Conservation (phyloP, 805 yeast genomes). For the Metschnikowia hibisci region DNA sequence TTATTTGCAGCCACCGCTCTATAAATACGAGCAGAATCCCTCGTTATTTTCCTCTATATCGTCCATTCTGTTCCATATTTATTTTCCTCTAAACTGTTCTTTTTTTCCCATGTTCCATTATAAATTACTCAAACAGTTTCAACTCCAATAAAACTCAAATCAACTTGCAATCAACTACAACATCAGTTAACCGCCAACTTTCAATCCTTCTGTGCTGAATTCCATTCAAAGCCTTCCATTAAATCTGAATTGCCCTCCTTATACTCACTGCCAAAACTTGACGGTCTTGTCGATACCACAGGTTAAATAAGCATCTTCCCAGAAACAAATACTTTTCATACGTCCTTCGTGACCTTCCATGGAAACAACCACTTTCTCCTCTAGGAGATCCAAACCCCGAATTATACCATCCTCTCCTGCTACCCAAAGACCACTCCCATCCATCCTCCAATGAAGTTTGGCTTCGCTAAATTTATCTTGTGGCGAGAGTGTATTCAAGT, state of each 20-base stretch:
- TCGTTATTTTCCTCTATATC: background rate
- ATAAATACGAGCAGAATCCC: background rate
- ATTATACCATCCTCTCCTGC: constrained; percentile 65
- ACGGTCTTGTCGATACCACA: constrained; percentile 43
- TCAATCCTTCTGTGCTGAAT: no score
- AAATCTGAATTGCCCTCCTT: no score
- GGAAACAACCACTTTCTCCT: constrained; percentile 29
- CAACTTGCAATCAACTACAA: no score
- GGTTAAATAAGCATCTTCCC: constrained; percentile 39
- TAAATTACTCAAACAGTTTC: no score
- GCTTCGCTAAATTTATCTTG: constrained; percentile 66
- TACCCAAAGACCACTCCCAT: constrained; percentile 57
- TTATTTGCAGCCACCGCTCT: background rate
- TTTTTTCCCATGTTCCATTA: no score
- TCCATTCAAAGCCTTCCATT: no score
- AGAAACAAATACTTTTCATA: constrained; percentile 40
- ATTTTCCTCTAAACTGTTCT: no score
- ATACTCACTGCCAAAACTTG: background rate
- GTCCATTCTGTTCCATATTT: no score
- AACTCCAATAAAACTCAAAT: no score
- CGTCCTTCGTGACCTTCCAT: constrained; percentile 43
- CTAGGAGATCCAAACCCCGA: constrained; percentile 54
- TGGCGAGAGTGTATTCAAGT: constrained; percentile 49
- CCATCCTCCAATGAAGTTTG: constrained; percentile 40
- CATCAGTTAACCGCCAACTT: no score